Conservation (phyloP, 768 basidiomycete species). For the Mycena kentingensis region DNA sequence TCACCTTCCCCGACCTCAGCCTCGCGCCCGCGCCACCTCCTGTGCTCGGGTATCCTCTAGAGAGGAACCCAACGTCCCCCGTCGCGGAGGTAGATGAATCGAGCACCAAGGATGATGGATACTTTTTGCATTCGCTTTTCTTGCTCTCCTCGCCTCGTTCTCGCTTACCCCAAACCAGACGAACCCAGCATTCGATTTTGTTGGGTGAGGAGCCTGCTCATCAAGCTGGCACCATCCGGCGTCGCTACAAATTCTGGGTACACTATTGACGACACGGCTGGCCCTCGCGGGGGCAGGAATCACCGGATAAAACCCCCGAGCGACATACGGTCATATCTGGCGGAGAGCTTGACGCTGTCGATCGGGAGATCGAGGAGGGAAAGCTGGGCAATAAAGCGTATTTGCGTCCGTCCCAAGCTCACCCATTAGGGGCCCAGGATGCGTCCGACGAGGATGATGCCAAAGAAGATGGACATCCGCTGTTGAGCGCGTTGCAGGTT, state of each 20-base stretch:
- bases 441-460: slow-evolving; percentile 35
- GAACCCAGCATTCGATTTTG: not conserved
- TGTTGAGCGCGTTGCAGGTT: slow-evolving; percentile 52
- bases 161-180: slow-evolving; percentile 26
- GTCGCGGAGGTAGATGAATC: slow-evolving; percentile 22
- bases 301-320: slow-evolving; percentile 69
- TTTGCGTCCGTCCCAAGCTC: slow-evolving; percentile 3
- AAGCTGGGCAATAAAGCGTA: not conserved
- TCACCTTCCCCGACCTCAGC: slow-evolving; percentile 76
- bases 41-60: slow-evolving; percentile 26
- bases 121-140: slow-evolving; percentile 60
- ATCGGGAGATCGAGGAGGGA: slow-evolving; percentile 33
- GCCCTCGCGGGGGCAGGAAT: slow-evolving; percentile 64
- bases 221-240: no score
- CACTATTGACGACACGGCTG: slow-evolving; percentile 72
- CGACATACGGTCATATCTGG: slow-evolving; percentile 76
- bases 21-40: slow-evolving; percentile 29
- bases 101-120: slow-evolving; percentile 53
- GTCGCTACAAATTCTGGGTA: slow-evolving; percentile 80
- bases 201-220: no score
- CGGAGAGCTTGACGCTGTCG: slow-evolving; percentile 64
- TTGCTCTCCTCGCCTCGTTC: no score
- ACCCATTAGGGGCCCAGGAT: slow-evolving; percentile 30
- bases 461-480: slow-evolving; percentile 14
- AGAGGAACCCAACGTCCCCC: slow-evolving; percentile 1